Evolutionary conservation across 805 yeast species (phyloP).

Genomic region (Wickerhamiella qilinensis): DNA sequence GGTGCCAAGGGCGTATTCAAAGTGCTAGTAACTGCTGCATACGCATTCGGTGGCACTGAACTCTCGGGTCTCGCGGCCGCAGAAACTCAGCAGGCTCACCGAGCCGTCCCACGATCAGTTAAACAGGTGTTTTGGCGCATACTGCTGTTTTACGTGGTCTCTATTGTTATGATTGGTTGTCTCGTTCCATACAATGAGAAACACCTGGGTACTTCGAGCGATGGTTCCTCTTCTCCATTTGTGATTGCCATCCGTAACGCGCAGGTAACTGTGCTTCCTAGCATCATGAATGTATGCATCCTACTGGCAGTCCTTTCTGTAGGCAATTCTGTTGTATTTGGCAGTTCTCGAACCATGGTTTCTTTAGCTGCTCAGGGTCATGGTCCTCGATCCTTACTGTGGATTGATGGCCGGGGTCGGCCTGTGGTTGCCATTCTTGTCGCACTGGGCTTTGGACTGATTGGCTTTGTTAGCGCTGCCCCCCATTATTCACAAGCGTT

Average conservation of each 20-base stretch:
- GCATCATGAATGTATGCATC: constrained; percentile 55
- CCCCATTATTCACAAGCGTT: constrained; percentile 35
- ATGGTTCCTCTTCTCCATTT: constrained; percentile 56
- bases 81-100: constrained; percentile 53
- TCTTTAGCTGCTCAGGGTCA: constrained; percentile 50
- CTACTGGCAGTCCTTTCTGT: constrained; percentile 55
- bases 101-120: constrained; percentile 52
- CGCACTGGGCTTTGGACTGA: constrained; percentile 33
- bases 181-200: constrained; percentile 51
- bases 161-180: constrained; percentile 42
- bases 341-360: constrained; percentile 52
- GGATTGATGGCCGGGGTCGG: constrained; percentile 63
- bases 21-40: constrained; percentile 65
- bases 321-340: constrained; percentile 57
- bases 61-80: constrained; percentile 63
- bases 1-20: constrained; percentile 58
- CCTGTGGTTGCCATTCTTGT: constrained; percentile 50
- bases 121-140: constrained; percentile 79
- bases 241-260: constrained; percentile 47
- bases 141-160: constrained; percentile 47
- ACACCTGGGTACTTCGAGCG: constrained; percentile 35
- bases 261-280: constrained; percentile 57
- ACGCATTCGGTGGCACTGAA: constrained; percentile 63
- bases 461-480: constrained; percentile 52
- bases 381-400: constrained; percentile 45